phyloP scores from a whole-genome alignment of 2,329 filamentous ascomycete species.

The Coleophoma eucalyptorum region DNA sequence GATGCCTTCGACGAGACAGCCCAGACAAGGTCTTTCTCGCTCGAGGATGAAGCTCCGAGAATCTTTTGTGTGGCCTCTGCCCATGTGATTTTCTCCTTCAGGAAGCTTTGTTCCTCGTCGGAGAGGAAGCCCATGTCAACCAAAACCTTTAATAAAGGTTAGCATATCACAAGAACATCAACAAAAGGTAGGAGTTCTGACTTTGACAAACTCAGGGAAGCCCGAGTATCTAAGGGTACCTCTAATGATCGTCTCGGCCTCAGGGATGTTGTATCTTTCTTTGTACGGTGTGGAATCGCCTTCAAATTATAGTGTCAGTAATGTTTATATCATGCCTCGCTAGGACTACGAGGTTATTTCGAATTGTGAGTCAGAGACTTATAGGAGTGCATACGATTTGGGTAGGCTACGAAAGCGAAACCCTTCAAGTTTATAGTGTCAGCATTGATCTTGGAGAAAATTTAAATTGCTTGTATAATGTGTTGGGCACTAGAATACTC shows the following conservation, averaged over 20 bases:
- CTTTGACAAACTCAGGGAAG: constrained; percentile 84
- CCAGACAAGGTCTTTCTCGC: constrained; percentile 65
- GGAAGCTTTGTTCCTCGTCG: constrained; percentile 61
- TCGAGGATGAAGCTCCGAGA: constrained; percentile 62
- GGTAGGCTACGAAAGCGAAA: constrained; percentile 87
- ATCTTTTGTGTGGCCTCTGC: constrained; percentile 54
- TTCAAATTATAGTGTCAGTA: too few species aligned
- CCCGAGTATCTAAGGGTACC: constrained; percentile 84
- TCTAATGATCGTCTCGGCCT: constrained; percentile 82
- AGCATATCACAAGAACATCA: too few species aligned
- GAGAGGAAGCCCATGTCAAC: constrained; percentile 88
- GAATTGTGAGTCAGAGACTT: too few species aligned
- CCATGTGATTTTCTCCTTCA: constrained; percentile 71
- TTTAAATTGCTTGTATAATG: neutral
- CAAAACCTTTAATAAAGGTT: constrained; percentile 43
- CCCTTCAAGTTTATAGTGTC: constrained; percentile 33
- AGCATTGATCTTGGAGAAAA: neutral
- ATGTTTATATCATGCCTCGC: too few species aligned
- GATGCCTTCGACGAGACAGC: constrained; percentile 72
- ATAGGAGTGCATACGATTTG: constrained; percentile 48
- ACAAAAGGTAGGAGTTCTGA: too few species aligned
- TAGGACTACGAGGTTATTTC: too few species aligned
- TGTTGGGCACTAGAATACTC: neutral
- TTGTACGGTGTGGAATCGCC: constrained; percentile 84
- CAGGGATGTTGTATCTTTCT: constrained; percentile 87